Conservation (phyloP, 2,329 filamentous ascomycete genomes). For the Aspergillus cejpii region DNA sequence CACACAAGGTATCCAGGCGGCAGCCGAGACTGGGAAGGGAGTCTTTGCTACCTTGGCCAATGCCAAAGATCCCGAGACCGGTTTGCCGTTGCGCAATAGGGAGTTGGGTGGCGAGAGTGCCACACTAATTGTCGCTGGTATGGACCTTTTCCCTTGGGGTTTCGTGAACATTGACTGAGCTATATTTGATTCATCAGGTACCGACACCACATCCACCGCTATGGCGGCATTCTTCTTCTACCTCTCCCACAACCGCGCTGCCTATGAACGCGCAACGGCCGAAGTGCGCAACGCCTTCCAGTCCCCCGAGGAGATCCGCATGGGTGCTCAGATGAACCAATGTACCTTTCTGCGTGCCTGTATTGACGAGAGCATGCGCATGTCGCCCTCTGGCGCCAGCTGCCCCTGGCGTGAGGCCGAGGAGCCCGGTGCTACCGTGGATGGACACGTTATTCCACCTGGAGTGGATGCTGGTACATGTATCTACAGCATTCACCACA, state of each 20-base stretch:
- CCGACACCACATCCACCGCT: slow-evolving; percentile 39
- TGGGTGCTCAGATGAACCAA: slow-evolving; percentile 25
- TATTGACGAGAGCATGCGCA: slow-evolving; percentile 33
- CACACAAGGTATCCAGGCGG: slow-evolving; percentile 17
- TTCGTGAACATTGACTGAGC: too few relatives aligned
- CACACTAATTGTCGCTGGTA: slow-evolving; percentile 45
- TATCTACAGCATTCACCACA: slow-evolving; percentile 29
- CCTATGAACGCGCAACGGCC: slow-evolving; percentile 24
- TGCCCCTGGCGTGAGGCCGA: slow-evolving; percentile 25
- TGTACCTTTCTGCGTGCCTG: slow-evolving; percentile 39
- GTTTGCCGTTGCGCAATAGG: slow-evolving; percentile 44
- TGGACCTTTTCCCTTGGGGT: background rate
- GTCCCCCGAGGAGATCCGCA: slow-evolving; percentile 31
- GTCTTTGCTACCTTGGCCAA: slow-evolving; percentile 46
- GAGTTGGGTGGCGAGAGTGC: slow-evolving; percentile 48
- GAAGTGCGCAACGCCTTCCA: slow-evolving; percentile 34
- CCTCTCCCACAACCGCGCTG: slow-evolving; percentile 29
- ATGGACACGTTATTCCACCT: slow-evolving; percentile 24
- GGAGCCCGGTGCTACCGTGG: slow-evolving; percentile 23
- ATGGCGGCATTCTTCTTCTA: slow-evolving; percentile 39
- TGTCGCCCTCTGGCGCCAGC: slow-evolving; percentile 24
- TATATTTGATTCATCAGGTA: slow-evolving; percentile 14
- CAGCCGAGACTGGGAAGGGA: slow-evolving; percentile 37
- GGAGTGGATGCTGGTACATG: slow-evolving; percentile 26
- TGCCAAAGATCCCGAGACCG: slow-evolving; percentile 44